Conservation (phyloP, 2,329 filamentous ascomycete genomes). For the Fusarium continuum region DNA sequence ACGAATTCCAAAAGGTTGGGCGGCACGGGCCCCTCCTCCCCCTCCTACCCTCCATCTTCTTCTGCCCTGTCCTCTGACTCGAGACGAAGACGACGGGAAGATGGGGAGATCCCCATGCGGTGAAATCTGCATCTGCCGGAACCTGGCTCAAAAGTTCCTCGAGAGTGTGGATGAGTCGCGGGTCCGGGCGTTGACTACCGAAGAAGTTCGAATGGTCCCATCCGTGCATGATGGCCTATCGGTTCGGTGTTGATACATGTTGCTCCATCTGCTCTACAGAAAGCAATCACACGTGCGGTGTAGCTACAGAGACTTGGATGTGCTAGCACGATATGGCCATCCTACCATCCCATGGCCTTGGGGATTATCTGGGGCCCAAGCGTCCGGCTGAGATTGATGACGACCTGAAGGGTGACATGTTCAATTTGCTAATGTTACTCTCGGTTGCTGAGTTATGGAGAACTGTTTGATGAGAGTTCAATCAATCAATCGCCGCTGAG, state of each 20-base stretch:
- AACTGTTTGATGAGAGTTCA: constrained; percentile 15
- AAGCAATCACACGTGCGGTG: constrained; percentile 24
- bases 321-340: neutral
- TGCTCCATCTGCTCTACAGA: neutral
- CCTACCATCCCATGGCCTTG: constrained; percentile 8
- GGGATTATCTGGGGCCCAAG: constrained; percentile 21
- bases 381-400: constrained; percentile 20
- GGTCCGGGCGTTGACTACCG: constrained; percentile 31
- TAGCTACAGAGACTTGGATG: constrained; percentile 7
- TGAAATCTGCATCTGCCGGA: constrained; percentile 33
- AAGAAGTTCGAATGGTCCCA: constrained; percentile 13
- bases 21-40: constrained; percentile 20
- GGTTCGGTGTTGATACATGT: neutral
- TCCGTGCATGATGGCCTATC: constrained; percentile 8
- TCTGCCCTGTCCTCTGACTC: constrained; percentile 27
- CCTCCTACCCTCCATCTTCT: neutral
- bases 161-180: constrained; percentile 21
- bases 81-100: constrained; percentile 3
- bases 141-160: constrained; percentile 32
- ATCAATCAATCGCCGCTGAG: constrained; percentile 6
- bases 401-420: constrained; percentile 26
- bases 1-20: neutral
- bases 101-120: constrained; percentile 15
- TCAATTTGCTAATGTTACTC: constrained; percentile 23
- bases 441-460: constrained; percentile 28